These are phyloP conservation scores for Monosporozyma yasuniensis DNA, from an alignment of 805 yeast genomes.

Conservation along the genomic window DNA sequence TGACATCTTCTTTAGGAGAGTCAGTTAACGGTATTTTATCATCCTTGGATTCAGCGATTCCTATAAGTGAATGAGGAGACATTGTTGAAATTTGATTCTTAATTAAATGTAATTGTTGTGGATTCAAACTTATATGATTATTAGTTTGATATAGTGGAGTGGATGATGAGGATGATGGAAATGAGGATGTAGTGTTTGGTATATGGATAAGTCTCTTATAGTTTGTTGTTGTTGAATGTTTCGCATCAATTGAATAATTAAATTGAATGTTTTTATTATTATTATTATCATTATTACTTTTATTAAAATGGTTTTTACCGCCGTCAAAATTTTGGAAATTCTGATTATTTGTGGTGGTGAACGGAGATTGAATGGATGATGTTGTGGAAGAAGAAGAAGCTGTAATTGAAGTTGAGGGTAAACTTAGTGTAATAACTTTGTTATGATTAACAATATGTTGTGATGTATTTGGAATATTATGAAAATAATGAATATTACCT, in stretches of 20 bases:
- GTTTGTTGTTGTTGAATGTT: background rate
- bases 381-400: background rate
- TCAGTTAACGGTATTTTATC: background rate
- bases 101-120: background rate
- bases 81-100: background rate
- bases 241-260: background rate
- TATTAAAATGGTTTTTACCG: background rate
- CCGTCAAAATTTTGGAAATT: constrained; percentile 2
- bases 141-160: background rate
- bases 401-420: background rate
- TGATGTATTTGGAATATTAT: too few relatives aligned
- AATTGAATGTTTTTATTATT: background rate
- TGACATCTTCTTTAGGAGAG: background rate
- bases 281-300: background rate
- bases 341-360: background rate
- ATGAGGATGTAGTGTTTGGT: background rate
- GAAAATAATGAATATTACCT: too few relatives aligned
- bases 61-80: background rate
- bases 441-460: background rate
- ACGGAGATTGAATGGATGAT: background rate
- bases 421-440: too few relatives aligned
- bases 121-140: background rate
- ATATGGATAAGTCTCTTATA: background rate
- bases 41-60: background rate
- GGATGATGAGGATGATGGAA: background rate